Base-by-base conservation (phyloP, 1,284 basidiomycete species). In the Amylostereum chailletii region DNA sequence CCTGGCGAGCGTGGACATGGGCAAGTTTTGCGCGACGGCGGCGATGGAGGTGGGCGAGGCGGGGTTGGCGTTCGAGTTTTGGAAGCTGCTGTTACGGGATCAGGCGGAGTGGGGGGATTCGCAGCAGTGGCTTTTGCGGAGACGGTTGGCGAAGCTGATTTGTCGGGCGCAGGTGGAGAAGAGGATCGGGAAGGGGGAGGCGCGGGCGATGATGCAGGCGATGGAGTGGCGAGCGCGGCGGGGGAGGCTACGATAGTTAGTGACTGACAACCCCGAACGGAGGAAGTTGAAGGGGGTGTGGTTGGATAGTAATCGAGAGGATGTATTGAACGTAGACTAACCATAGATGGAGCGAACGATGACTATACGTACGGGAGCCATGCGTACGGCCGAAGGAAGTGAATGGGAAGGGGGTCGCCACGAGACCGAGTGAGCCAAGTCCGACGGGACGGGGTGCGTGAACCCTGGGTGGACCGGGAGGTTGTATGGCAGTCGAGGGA, bases 61-160 rank as follows among this genome's bases (percentile, higher is more conserved):
- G 0, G 55, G 55, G 52, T 62, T 77, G 64, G 84, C 81, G 3
- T 83, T 71, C 65, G 60, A 64, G 42, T 84, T 84, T 60, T 86
- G 84, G 83, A 57, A 62, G 47, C 56, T 65, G 47, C 60, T 82
- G 47, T 42, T 84, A 27, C 65, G 63, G 54, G 63, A 63, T 45
- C 74, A 70, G 60, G 64, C 70, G n/a, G 65, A 75, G 51, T 79
- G 75, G 76, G 55, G 60, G 7, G 78, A 81, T 57, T 19, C 4
- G 10, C 68, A 71, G 56, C 79, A 83, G 54, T 52, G 44, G 33
- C 53, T 47, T 39, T 56, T 71, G 54, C 74, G 82, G 49, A 50
- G 60, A 2, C 57, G 57, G 29, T 74, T 85, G 44, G 65, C 60
- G 33, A 10, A 40, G 2, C 53, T 60, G 55, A 58, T 77, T n/a